A percentile compares a stretch with the other conserved stretches of the same genome.
Evolutionary conservation across 2,329 filamentous ascomycete species (phyloP).

Genomic region (Ramularia collo-cygni): DNA sequence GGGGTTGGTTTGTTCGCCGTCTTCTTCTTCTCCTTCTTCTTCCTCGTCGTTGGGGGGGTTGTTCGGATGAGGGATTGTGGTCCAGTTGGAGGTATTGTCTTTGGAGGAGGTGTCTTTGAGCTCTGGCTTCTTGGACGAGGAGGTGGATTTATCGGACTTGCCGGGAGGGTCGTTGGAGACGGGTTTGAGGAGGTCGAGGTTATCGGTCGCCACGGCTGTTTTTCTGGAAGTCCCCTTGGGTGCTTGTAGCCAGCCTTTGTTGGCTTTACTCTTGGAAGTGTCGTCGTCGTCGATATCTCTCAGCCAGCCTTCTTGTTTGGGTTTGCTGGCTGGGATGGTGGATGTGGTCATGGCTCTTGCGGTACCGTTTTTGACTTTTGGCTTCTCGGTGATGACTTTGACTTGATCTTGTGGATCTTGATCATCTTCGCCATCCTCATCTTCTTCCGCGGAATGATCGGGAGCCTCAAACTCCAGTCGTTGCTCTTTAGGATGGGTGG

Average conservation of each 20-base stretch:
- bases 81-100: conserved; percentile 37
- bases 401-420: conserved; percentile 19
- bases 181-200: not conserved
- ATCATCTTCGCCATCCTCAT: conserved; percentile 20
- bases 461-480: conserved; percentile 57
- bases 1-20: conserved; percentile 17
- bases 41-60: conserved; percentile 21
- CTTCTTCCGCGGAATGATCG: conserved; percentile 42
- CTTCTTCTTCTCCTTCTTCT: conserved; percentile 15
- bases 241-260: conserved; percentile 19
- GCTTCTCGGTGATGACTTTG: conserved; percentile 32
- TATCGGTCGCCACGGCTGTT: not conserved
- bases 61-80: conserved; percentile 33
- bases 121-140: conserved; percentile 14
- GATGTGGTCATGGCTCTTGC: too few species aligned
- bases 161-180: not conserved
- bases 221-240: conserved; percentile 16
- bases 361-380: conserved; percentile 9
- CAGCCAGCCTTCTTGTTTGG: conserved; percentile 18
- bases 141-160: conserved; percentile 6
- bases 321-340: conserved; percentile 16
- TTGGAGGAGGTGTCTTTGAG: conserved; percentile 1
- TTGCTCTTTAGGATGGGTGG: conserved; percentile 30
- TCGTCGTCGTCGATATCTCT: conserved; percentile 6
- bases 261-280: not conserved